Evolutionary conservation across 768 basidiomycete species (phyloP).

Genomic region (Sporobolomyces roseus): DNA sequence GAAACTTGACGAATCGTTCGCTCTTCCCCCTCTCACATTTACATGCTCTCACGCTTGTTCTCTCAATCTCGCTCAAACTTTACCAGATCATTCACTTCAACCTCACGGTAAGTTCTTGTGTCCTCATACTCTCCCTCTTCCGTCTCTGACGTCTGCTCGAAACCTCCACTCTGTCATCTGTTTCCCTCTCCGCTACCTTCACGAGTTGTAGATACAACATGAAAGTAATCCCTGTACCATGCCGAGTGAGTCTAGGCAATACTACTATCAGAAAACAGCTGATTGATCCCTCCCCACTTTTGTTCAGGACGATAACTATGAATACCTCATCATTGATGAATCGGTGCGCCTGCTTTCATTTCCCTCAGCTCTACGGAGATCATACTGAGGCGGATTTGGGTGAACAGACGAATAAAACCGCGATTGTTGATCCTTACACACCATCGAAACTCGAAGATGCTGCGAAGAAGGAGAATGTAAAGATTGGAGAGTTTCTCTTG

Average conservation of each 20-base stretch:
- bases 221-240: conserved; percentile 35
- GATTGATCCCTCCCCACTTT: neutral
- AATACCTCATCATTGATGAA: conserved; percentile 36
- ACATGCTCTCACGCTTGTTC: conserved; percentile 6
- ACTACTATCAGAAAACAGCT: neutral
- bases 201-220: conserved; percentile 13
- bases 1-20: too few relatives aligned
- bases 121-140: too few relatives aligned
- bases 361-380: neutral
- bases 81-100: neutral
- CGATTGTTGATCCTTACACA: conserved; percentile 76
- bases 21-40: too few relatives aligned
- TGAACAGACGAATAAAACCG: conserved; percentile 65
- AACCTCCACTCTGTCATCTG: neutral
- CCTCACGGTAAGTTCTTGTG: neutral
- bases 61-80: neutral
- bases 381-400: conserved; percentile 61
- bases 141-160: neutral
- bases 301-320: conserved; percentile 35
- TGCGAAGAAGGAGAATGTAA: conserved; percentile 60
- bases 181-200: neutral
- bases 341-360: neutral
- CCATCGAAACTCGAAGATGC: conserved; percentile 59
- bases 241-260: conserved; percentile 23
- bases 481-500: conserved; percentile 61